phyloP scores from a whole-genome alignment of 305 asterid genomes.

The Lippia alba region DNA sequence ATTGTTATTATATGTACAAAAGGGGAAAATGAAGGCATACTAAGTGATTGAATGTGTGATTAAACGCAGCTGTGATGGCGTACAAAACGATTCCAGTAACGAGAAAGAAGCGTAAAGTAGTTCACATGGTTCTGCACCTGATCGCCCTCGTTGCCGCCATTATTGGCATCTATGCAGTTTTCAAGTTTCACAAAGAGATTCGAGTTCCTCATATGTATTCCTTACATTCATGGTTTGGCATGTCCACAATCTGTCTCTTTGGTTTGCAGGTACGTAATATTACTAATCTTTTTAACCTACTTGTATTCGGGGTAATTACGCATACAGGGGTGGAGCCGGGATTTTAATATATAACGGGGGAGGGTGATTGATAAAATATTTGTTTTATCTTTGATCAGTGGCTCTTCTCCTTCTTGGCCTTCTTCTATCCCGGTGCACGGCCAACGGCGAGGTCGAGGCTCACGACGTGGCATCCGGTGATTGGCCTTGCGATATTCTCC shows the following conservation, averaged over 20 bases:
- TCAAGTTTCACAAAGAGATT: slow-evolving; percentile 54
- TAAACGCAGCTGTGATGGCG: slow-evolving; percentile 53
- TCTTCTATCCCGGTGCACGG: slow-evolving; percentile 45
- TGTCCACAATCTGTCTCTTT: slow-evolving; percentile 60
- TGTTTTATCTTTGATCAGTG: slow-evolving; percentile 40
- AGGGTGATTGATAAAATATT: not conserved
- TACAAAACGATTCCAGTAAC: slow-evolving; percentile 44
- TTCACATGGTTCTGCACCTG: slow-evolving; percentile 54
- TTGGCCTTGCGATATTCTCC: slow-evolving; percentile 53
- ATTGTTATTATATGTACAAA: too few relatives aligned
- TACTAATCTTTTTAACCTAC: too few relatives aligned
- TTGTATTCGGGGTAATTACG: too few relatives aligned
- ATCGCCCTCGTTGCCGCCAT: slow-evolving; percentile 55
- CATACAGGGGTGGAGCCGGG: too few relatives aligned
- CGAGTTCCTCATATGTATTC: slow-evolving; percentile 50
- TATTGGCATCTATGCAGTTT: slow-evolving; percentile 65
- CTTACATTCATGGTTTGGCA: slow-evolving; percentile 78
- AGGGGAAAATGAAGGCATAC: too few relatives aligned
- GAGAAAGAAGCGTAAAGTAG: slow-evolving; percentile 42
- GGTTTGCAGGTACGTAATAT: slow-evolving; percentile 51
- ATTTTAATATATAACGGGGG: too few relatives aligned
- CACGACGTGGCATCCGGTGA: slow-evolving; percentile 60
- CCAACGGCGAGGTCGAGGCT: slow-evolving; percentile 45
- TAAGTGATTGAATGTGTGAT: not conserved
- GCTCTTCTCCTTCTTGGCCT: slow-evolving; percentile 51